Base-by-base conservation (phyloP, 495 filamentous ascomycete species). In the Aspergillus heteromorphus region DNA sequence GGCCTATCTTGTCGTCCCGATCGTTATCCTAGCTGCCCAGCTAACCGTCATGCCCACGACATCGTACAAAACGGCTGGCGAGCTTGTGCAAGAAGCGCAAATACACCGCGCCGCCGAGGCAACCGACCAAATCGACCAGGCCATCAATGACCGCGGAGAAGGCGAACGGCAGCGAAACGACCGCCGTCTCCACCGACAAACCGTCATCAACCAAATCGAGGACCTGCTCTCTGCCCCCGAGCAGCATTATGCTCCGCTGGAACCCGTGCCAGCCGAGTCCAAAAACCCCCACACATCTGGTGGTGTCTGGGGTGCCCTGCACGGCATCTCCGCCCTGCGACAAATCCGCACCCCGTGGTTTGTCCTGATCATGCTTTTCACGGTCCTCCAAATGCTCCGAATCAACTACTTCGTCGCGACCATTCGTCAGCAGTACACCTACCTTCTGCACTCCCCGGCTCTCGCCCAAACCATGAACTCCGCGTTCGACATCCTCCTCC, bases 361-460 rank as follows among this genome's bases (percentile, higher is more conserved):
- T 61, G 70, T 88, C 20, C 75, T 97, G 23, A 91, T 97, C 56
- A 85, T 88, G 6, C 61, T 89, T 2, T 97, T 97, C 70, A 96
- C 93, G 0, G 79, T 93, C 19, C 69, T 95, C 17, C 90, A 93
- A 68, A 96, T 95, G 92, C 89, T 87, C 0, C 83, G 92, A 16
- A 96, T 97, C 68, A 97, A 97, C 73, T 98, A 91, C 78, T 98
- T 98, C 62, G 89, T 98, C 27, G 91, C 93, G 1, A 93, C 93
- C 2, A 83, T 98, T 55, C 83, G 86, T 17, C 76, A 84, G 7
- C 93, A 98, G 66, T 97, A 97, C 71, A 79, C 83, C 36, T 84
- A 83, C 62, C 78, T 98, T 9, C 79, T 98, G n/a, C 69, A 68
- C 20, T 79, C 78, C 8, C 70, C 71, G 47, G 62, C 65, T 0